Percentiles rank a stretch among this genome's conserved stretches.
These are phyloP conservation scores for Rosa multiflora DNA, from an alignment of 306 rosid genomes.

Conservation along the genomic window DNA sequence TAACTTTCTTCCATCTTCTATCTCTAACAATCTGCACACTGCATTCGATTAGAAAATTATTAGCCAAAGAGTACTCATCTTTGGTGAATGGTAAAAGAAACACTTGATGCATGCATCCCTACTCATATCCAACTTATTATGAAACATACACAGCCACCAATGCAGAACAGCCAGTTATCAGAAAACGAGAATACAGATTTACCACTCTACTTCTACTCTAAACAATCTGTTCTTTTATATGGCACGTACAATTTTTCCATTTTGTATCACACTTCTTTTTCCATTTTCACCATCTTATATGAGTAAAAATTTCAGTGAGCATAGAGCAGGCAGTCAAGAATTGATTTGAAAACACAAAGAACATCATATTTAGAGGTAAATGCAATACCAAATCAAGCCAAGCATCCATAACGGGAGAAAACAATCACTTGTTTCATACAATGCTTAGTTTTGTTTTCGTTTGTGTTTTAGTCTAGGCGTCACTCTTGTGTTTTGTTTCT, in stretches of 20 bases:
- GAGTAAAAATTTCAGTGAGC: background rate
- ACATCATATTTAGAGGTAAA: background rate
- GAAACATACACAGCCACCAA: background rate
- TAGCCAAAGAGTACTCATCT: background rate
- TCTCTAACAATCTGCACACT: constrained; percentile 64
- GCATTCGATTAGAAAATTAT: constrained; percentile 23
- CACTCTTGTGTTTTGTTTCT: no score
- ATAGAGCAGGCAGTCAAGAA: background rate
- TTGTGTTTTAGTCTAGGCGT: no score
- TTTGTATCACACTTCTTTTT: background rate
- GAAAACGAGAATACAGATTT: background rate
- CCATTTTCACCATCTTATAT: background rate
- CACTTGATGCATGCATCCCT: background rate
- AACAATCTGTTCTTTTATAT: background rate
- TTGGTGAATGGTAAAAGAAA: background rate
- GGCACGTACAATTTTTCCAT: background rate
- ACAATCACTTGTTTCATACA: background rate
- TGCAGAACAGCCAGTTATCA: background rate
- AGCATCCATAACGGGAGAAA: background rate
- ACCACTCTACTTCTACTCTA: background rate
- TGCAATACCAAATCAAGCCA: background rate
- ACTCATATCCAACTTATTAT: background rate
- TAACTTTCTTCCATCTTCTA: constrained; percentile 89
- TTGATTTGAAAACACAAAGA: background rate
- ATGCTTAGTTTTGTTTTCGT: no score